Evolutionary conservation across 83 land plant genomes (phyloP).

Genomic region (Picea abies): DNA sequence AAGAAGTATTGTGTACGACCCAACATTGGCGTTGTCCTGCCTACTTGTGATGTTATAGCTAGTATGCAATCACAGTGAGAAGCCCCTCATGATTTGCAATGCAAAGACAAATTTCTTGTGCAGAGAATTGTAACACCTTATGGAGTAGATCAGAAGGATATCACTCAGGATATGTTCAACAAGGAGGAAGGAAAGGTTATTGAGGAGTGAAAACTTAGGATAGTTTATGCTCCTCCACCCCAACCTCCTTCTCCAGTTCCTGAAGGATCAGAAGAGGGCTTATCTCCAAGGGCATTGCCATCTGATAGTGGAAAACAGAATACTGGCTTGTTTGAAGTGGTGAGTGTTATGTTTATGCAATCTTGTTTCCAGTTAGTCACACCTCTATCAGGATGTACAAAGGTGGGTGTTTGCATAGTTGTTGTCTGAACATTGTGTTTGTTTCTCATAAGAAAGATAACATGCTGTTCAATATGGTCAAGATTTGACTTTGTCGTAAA

Average conservation of each 20-base stretch:
- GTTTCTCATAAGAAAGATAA: not conserved
- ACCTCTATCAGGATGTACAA: not conserved
- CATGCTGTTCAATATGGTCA: not conserved
- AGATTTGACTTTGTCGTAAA: not conserved
- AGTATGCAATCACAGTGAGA: slow-evolving; percentile 78
- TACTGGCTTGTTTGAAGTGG: slow-evolving; percentile 32
- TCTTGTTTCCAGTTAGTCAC: not conserved
- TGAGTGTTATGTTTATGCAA: slow-evolving; percentile 21
- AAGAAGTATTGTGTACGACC: slow-evolving; percentile 76
- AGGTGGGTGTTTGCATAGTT: not conserved
- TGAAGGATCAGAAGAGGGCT: slow-evolving; percentile 66
- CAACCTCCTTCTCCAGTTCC: slow-evolving; percentile 76
- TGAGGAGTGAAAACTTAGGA: slow-evolving; percentile 67
- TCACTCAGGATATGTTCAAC: slow-evolving; percentile 64
- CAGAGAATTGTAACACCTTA: slow-evolving; percentile 52
- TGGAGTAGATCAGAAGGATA: slow-evolving; percentile 43
- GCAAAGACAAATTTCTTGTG: slow-evolving; percentile 79
- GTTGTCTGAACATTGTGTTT: not conserved
- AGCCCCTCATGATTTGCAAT: slow-evolving; percentile 62
- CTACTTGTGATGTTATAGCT: slow-evolving; percentile 61
- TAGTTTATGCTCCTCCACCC: slow-evolving; percentile 54
- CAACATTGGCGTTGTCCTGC: slow-evolving; percentile 61
- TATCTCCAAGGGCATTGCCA: slow-evolving; percentile 41
- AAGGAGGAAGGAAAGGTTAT: slow-evolving; percentile 52
- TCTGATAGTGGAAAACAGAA: slow-evolving; percentile 37